These are phyloP conservation scores for Rutstroemia sp. DNA, from an alignment of 2,329 filamentous ascomycete species.

Conservation along the genomic window DNA sequence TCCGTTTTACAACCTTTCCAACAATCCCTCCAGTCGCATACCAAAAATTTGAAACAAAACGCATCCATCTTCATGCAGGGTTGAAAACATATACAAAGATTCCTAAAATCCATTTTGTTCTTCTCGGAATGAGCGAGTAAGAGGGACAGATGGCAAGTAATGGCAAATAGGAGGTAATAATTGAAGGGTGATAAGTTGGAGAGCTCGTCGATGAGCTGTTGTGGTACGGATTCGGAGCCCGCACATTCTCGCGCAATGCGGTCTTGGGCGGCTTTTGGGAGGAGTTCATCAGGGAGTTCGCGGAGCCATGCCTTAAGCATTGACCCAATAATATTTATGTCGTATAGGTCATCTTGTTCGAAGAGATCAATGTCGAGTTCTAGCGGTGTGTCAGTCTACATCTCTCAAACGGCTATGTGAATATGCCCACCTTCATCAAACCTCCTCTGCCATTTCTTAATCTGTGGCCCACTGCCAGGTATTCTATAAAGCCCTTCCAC, in stretches of 20 bases:
- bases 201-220: conserved; percentile 81
- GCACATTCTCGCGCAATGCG: conserved; percentile 73
- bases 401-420: not conserved
- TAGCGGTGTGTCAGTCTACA: conserved; percentile 30
- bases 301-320: conserved; percentile 96
- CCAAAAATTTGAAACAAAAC: conserved; percentile 91
- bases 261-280: conserved; percentile 77
- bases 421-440: conserved; percentile 68
- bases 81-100: conserved; percentile 94
- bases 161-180: conserved; percentile 95
- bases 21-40: conserved; percentile 92
- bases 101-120: conserved; percentile 98
- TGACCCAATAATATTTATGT: conserved; percentile 93
- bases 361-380: conserved; percentile 88
- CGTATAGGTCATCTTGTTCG: conserved; percentile 78
- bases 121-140: conserved; percentile 86
- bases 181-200: conserved; percentile 94
- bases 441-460: conserved; percentile 86
- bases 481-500: conserved; percentile 91
- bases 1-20: conserved; percentile 96
- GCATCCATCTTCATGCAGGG: conserved; percentile 94
- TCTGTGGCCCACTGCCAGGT: conserved; percentile 80
- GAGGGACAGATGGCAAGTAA: conserved; percentile 90
- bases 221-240: conserved; percentile 72
- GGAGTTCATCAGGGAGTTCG: conserved; percentile 87